Percentiles rank a stretch among this genome's conserved stretches.
Conservation (phyloP, 768 basidiomycete species). For the Sarcodon sp. region DNA sequence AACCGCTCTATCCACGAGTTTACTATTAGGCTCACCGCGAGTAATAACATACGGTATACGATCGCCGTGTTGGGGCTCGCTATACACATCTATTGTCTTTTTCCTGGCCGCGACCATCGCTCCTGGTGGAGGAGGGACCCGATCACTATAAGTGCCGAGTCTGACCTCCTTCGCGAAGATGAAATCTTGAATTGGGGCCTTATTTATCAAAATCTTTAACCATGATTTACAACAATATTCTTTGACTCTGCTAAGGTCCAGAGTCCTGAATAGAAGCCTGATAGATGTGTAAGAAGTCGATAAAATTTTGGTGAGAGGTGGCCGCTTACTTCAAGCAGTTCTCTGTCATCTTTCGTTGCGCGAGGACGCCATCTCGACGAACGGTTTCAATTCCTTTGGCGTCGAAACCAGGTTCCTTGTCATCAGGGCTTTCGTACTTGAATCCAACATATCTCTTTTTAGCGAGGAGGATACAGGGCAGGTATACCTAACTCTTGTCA, state of each 20-base stretch:
- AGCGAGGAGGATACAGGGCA: constrained; percentile 89
- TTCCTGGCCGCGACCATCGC: constrained; percentile 74
- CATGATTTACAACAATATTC: constrained; percentile 77
- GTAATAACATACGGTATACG: constrained; percentile 86
- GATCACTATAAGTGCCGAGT: constrained; percentile 90
- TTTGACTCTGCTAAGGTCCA: constrained; percentile 84
- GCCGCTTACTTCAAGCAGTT: constrained; percentile 65
- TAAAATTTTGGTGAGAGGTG: background rate
- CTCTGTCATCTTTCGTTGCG: constrained; percentile 90
- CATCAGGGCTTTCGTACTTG: constrained; percentile 81
- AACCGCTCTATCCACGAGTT: constrained; percentile 65
- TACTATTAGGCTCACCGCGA: constrained; percentile 43
- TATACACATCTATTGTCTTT: constrained; percentile 59
- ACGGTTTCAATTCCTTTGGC: constrained; percentile 98
- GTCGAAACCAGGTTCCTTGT: constrained; percentile 71
- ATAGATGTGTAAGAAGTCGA: constrained; percentile 1
- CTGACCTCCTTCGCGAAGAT: constrained; percentile 90
- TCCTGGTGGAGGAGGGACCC: constrained; percentile 82
- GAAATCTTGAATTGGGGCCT: constrained; percentile 82
- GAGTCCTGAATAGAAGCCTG: constrained; percentile 83
- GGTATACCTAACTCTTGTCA: constrained; percentile 55
- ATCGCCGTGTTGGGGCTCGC: constrained; percentile 88
- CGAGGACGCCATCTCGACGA: constrained; percentile 81
- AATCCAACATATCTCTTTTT: constrained; percentile 99
- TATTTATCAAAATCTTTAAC: constrained; percentile 73